Evolutionary conservation across 805 yeast genomes (phyloP).

Genomic region (Tetrapisispora namnaoensis): DNA sequence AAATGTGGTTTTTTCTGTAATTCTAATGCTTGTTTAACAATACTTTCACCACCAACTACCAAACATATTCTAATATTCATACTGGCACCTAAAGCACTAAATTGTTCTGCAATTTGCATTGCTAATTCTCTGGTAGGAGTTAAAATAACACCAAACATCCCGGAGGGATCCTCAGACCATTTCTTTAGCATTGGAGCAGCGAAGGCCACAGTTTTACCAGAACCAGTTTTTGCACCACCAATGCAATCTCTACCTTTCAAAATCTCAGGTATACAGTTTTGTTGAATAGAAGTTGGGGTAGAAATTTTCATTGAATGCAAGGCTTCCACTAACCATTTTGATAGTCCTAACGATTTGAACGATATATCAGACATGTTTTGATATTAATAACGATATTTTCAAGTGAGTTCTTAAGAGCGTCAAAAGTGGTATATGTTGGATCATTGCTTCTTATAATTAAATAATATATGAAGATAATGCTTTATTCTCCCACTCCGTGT

Average conservation of each 20-base stretch:
- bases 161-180: conserved; percentile 94
- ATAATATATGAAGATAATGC: too few relatives aligned
- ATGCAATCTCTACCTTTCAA: conserved; percentile 75
- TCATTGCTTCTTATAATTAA: too few relatives aligned
- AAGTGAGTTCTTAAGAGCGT: too few relatives aligned
- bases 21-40: conserved; percentile 77
- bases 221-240: conserved; percentile 97
- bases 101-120: conserved; percentile 93
- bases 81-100: conserved; percentile 80
- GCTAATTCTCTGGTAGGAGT: conserved; percentile 96
- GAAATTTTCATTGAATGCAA: conserved; percentile 71
- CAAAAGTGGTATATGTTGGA: too few relatives aligned
- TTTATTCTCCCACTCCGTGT: not conserved
- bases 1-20: conserved; percentile 83
- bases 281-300: conserved; percentile 79
- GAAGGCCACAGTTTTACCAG: conserved; percentile 95
- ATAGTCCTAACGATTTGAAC: conserved; percentile 45
- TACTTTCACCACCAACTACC: conserved; percentile 91
- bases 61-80: conserved; percentile 79
- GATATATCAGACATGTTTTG: not conserved
- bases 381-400: too few relatives aligned
- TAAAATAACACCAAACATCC: conserved; percentile 77
- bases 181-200: conserved; percentile 93
- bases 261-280: conserved; percentile 80
- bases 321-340: conserved; percentile 81